These are phyloP conservation scores for Clonostachys rosea DNA, from an alignment of 2,329 filamentous ascomycete species.

Conservation along the genomic window DNA sequence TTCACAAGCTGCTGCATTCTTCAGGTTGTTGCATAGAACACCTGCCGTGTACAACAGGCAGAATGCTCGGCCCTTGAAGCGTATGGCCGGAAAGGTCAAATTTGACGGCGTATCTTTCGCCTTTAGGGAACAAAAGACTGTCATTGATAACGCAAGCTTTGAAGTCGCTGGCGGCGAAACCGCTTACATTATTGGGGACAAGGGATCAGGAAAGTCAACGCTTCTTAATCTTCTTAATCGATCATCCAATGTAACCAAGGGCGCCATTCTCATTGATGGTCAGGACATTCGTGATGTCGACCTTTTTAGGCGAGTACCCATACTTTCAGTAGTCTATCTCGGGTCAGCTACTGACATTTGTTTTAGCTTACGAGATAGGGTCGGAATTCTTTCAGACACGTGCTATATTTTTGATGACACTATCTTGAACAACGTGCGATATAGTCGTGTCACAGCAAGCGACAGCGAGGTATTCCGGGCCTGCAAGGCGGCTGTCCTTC, in stretches of 20 bases:
- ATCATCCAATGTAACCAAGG: conserved; percentile 51
- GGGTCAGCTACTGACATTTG: not conserved
- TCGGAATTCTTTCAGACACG: conserved; percentile 51
- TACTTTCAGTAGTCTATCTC: too few relatives aligned
- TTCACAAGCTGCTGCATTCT: conserved; percentile 51
- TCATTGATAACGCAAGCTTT: conserved; percentile 50
- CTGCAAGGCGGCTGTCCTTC: conserved; percentile 50
- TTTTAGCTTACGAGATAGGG: conserved; percentile 44
- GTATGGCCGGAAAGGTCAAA: conserved; percentile 46
- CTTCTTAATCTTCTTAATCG: conserved; percentile 53
- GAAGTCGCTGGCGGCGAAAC: conserved; percentile 45
- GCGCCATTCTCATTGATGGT: conserved; percentile 49
- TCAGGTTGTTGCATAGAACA: conserved; percentile 54
- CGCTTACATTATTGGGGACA: conserved; percentile 56
- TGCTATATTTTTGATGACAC: conserved; percentile 48
- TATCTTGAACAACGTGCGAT: conserved; percentile 55
- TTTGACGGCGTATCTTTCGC: conserved; percentile 53
- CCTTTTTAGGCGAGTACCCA: conserved; percentile 30
- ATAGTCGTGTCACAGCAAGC: conserved; percentile 46
- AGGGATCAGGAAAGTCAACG: conserved; percentile 56
- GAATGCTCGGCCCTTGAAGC: conserved; percentile 41
- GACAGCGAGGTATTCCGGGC: conserved; percentile 51
- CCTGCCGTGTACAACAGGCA: conserved; percentile 49
- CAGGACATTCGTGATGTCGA: conserved; percentile 52
- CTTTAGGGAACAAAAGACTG: conserved; percentile 54